phyloP scores from a whole-genome alignment of 2,329 filamentous ascomycete genomes.

The Penicillium olsonii region DNA sequence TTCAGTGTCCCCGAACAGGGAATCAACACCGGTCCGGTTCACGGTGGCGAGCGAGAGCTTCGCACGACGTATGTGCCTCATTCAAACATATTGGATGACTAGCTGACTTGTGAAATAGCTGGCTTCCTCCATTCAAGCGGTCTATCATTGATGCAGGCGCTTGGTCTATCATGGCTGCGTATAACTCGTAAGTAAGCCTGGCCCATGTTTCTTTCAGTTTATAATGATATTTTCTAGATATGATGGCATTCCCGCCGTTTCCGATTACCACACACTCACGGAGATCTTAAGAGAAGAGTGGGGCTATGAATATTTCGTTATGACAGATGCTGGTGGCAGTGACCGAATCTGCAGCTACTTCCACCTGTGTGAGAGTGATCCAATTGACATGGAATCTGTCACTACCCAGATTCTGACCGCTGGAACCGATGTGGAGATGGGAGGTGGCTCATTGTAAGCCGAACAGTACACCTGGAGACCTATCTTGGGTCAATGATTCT shows the following conservation, averaged over 20 bases:
- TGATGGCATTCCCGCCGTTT: slow-evolving; percentile 68
- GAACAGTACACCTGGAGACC: background rate
- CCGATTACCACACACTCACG: slow-evolving; percentile 66
- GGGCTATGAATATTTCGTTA: slow-evolving; percentile 70
- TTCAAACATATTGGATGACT: background rate
- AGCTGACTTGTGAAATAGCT: slow-evolving; percentile 21
- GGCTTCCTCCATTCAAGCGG: slow-evolving; percentile 64
- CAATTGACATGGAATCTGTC: slow-evolving; percentile 66
- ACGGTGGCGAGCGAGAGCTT: slow-evolving; percentile 58
- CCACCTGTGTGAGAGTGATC: slow-evolving; percentile 61
- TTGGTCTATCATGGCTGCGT: slow-evolving; percentile 71
- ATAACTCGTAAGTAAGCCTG: slow-evolving; percentile 55
- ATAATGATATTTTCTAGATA: slow-evolving; percentile 45
- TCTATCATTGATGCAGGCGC: slow-evolving; percentile 71
- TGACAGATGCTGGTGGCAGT: slow-evolving; percentile 69
- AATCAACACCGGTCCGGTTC: slow-evolving; percentile 65
- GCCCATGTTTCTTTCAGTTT: background rate
- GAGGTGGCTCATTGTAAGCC: slow-evolving; percentile 64
- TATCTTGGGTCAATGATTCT: background rate
- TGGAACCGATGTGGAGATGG: slow-evolving; percentile 75
- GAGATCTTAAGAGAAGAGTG: slow-evolving; percentile 70
- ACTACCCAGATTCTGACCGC: slow-evolving; percentile 65
- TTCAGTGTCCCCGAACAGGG: slow-evolving; percentile 71
- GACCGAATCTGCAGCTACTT: slow-evolving; percentile 67
- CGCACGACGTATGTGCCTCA: slow-evolving; percentile 55